Evolutionary conservation across 345 rosid species (phyloP).

Genomic region (Lepidium africanum): DNA sequence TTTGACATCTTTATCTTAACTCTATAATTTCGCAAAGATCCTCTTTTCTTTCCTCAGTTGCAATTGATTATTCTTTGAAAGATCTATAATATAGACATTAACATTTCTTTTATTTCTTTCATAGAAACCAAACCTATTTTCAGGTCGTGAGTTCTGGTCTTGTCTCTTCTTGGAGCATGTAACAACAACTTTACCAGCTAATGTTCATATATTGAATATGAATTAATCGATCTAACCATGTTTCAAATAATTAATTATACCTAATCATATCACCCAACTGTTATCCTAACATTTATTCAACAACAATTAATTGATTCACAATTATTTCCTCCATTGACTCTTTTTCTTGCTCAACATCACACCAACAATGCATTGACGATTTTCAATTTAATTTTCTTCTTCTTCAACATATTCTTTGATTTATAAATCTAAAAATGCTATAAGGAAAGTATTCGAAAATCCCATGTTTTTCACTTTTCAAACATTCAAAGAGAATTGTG

Average conservation of each 20-base stretch:
- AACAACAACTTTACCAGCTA: constrained; percentile 19
- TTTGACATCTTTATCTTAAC: no score
- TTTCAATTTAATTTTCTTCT: not conserved
- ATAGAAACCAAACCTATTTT: not conserved
- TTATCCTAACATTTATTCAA: constrained; percentile 19
- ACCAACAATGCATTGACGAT: constrained; percentile 16
- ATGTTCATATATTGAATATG: not conserved
- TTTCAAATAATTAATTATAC: constrained; percentile 12
- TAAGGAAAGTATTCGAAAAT: not conserved
- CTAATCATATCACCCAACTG: constrained; percentile 16
- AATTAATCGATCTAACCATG: constrained; percentile 5
- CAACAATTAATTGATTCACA: constrained; percentile 13
- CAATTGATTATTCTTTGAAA: not conserved
- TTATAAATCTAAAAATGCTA: not conserved
- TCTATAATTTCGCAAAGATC: no score
- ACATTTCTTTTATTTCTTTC: not conserved
- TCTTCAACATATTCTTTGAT: not conserved
- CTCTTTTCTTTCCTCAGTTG: no score
- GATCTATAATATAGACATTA: not conserved
- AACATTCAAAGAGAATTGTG: not conserved
- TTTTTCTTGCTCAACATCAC: constrained; percentile 24
- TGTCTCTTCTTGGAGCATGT: constrained; percentile 5
- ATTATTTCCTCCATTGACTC: not conserved
- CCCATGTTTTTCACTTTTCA: not conserved
- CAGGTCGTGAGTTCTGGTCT: constrained; percentile 10